phyloP scores from a whole-genome alignment of 2,329 filamentous ascomycete genomes.

The Claviceps sp. region DNA sequence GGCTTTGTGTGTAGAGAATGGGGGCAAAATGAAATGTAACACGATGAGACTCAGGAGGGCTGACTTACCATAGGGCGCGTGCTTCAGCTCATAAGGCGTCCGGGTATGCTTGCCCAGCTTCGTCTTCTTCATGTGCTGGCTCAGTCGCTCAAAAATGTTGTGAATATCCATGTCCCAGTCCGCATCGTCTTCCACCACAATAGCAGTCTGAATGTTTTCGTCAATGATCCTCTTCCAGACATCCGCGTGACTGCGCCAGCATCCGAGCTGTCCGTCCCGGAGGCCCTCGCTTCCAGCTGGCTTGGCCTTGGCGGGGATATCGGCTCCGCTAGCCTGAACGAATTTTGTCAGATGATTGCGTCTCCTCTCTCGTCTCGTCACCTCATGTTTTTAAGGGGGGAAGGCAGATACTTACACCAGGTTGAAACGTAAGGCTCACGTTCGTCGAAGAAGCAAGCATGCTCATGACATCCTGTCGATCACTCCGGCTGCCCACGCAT shows the following conservation, averaged over 20 bases:
- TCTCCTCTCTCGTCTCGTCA: too few species aligned
- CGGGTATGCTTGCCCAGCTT: neutral
- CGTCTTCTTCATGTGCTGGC: neutral
- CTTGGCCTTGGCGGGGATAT: neutral
- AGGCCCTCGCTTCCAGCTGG: neutral
- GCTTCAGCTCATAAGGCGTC: neutral
- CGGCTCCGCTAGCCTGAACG: neutral
- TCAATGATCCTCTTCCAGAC: neutral
- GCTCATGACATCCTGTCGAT: slow-evolving; percentile 2
- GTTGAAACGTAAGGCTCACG: neutral
- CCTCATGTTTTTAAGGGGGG: too few species aligned
- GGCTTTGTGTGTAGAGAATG: too few species aligned
- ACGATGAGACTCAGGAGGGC: neutral
- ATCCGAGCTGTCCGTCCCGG: neutral
- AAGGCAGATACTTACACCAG: neutral
- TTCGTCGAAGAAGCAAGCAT: neutral
- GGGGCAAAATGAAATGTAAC: neutral
- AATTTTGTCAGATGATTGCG: neutral
- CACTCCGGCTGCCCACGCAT: neutral
- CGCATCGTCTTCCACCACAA: slow-evolving; percentile 2
- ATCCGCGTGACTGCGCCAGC: slow-evolving; percentile 2
- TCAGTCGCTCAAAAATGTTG: neutral
- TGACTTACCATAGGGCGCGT: neutral
- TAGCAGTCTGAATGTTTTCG: slow-evolving; percentile 1
- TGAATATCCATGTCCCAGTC: slow-evolving; percentile 2